Evolutionary conservation across 2,329 filamentous ascomycete genomes (phyloP), one percentile per base, ranked within the genome.

Genomic region (Colletotrichum melonis): DNA sequence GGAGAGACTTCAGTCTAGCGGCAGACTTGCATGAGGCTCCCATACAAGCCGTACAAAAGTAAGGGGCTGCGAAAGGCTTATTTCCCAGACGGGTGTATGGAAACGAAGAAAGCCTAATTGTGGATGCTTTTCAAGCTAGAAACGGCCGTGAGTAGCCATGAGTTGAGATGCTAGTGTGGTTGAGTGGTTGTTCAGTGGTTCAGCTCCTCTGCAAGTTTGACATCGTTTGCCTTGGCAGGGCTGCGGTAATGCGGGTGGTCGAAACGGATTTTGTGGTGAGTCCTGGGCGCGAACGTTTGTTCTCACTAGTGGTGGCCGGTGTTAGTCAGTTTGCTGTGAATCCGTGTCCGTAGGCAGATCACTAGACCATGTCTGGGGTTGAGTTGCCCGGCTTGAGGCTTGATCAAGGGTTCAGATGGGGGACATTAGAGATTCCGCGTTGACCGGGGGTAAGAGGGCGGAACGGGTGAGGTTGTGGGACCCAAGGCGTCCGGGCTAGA

Each of bases 161-260:
- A 8, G 12, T 55, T 30, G 46, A 24, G 63, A 42, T 19, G 22
- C 12, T 30, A 19, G 22, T 58, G 26, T 2, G 19, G 19, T 28
- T 22, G 28, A 58, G 26, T n/a, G 5, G 26, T 35, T 19, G 12
- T 1, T 49, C 24, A 6, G 60, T 19, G 14, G 67, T 62, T 73
- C 71, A 73, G 71, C 71, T 66, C 54, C 7, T 59, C 70, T 72
- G 69, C 59, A 59, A 62, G 63, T 28, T 67, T 63, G 32, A 46
- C 30, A 67, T 62, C 30, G 54, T 30, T 38, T 8, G 26, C n/a
- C 64, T 62, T 67, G 52, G 64, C 56, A 63, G 35, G 57, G 57
- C 38, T 60, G 46, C 8, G 42, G 19, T 49, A 49, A 49, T 49
- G 42, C 42, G 42, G 42, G 42, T 22, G 19, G 42, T 49, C 42